Base-by-base conservation (phyloP, 2,329 filamentous ascomycete species). In the Hymenoscyphus fraxineus region DNA sequence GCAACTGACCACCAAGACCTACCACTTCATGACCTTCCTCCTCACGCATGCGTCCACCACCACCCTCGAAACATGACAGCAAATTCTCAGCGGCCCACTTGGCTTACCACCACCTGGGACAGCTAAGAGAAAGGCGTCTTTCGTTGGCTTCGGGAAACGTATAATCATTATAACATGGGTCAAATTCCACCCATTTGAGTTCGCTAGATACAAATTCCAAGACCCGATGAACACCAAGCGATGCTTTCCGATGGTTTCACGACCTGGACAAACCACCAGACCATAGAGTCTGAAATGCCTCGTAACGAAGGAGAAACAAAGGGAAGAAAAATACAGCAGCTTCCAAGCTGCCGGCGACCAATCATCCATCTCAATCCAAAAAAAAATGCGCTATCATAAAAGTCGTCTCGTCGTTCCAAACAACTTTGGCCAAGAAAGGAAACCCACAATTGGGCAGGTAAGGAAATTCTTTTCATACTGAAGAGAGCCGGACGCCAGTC, bases 361-460 rank as follows among this genome's bases (percentile, higher is more conserved):
- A 69, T 68, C 64, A 54, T 54, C 47, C 27, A 60, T 51, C 44
- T 31, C 16, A 35, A 16, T 22, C 22, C 3, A 41, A 16, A 39
- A 41, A 35, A 47, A 32, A 41, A 59, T 66, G 64, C 65, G 66
- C 64, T 65, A 60, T 72, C 71, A 66, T 73, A 38, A 70, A 72
- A 61, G 61, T 73, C 71, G 68, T 74, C 69, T 68, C 66, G 58
- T 73, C 71, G 62, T 71, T 63, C 66, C 65, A 67, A 63, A 60
- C 63, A 68, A 63, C 64, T 63, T 65, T 64, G 60, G 65, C 32
- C 67, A 67, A 64, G 67, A 69, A 64, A 60, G 58, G 60, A 66
- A 66, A 59, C 61, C 60, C 51, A 51, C 35, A 39, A 61, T 59
- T 31, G 32, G 59, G 44, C 15, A 68, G 65, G 66, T 64, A 71